Evolutionary conservation across 75 land plant species (phyloP).

Genomic region (Picea glauca): DNA sequence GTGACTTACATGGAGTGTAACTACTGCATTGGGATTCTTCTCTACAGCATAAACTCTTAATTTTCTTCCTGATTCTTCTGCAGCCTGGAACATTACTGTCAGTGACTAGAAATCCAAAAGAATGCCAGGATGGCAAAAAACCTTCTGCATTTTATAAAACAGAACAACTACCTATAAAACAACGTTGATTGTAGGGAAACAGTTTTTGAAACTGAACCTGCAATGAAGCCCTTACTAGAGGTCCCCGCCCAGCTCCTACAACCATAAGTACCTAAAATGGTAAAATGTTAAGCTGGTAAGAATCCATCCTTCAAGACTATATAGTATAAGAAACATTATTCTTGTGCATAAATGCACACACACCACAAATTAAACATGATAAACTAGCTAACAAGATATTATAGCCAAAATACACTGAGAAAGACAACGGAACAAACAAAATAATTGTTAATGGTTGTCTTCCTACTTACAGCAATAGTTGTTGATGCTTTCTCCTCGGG

Average conservation of each 20-base stretch:
- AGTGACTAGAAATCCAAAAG: not conserved
- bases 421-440: not conserved
- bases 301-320: not conserved
- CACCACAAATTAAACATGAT: not conserved
- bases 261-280: conserved; percentile 86
- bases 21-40: conserved; percentile 99
- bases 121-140: not conserved
- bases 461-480: conserved; percentile 52
- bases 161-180: not conserved
- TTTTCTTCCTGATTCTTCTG: conserved; percentile 78
- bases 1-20: conserved; percentile 84
- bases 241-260: conserved; percentile 98
- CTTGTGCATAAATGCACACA: conserved; percentile 2
- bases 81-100: conserved; percentile 51
- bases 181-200: not conserved
- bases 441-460: not conserved
- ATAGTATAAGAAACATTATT: not conserved
- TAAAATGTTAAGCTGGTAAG: not conserved
- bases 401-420: not conserved
- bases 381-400: not conserved
- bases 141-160: not conserved
- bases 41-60: conserved; percentile 96
- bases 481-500: conserved; percentile 62
- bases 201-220: conserved; percentile 23
- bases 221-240: conserved; percentile 88